phyloP scores from a whole-genome alignment of 2,329 filamentous ascomycete genomes.

The Hypoxylon sp. region DNA sequence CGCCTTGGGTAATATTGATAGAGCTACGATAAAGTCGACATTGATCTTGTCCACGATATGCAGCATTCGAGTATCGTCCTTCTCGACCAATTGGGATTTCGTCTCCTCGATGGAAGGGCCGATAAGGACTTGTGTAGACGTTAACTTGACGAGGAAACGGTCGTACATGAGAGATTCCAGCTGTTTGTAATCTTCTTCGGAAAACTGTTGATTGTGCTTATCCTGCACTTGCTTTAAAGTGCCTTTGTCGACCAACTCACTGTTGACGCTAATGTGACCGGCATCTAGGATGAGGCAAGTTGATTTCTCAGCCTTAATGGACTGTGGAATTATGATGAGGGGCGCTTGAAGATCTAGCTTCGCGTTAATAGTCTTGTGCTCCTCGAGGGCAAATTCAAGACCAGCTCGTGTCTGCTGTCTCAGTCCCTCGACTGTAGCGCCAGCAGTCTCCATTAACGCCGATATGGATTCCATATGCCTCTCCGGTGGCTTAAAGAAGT shows the following conservation, averaged over 20 bases:
- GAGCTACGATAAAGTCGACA: slow-evolving; percentile 95
- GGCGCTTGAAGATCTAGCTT: slow-evolving; percentile 95
- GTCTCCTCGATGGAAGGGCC: slow-evolving; percentile 93
- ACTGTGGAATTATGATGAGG: slow-evolving; percentile 95
- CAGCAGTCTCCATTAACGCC: slow-evolving; percentile 93
- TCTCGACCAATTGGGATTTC: slow-evolving; percentile 79
- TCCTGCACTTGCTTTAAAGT: slow-evolving; percentile 90
- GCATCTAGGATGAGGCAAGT: slow-evolving; percentile 95
- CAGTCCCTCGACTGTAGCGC: slow-evolving; percentile 93
- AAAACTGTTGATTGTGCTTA: slow-evolving; percentile 89
- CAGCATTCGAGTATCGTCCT: slow-evolving; percentile 75
- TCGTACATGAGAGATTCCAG: slow-evolving; percentile 98
- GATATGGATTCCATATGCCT: slow-evolving; percentile 98
- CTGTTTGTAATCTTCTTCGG: slow-evolving; percentile 86
- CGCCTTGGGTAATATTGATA: slow-evolving; percentile 95
- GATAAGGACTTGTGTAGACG: slow-evolving; percentile 95
- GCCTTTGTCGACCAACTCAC: slow-evolving; percentile 91
- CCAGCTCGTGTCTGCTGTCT: slow-evolving; percentile 96
- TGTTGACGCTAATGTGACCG: slow-evolving; percentile 93
- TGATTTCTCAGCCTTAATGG: slow-evolving; percentile 81
- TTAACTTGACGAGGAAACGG: slow-evolving; percentile 91
- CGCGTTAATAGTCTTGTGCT: slow-evolving; percentile 98
- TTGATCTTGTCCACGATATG: slow-evolving; percentile 98
- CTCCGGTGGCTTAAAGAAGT: slow-evolving; percentile 96
- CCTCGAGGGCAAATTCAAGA: slow-evolving; percentile 93